Evolutionary conservation across 1,139 yeast species (phyloP), one percentile per base, ranked within the genome.

Genomic region (Hansenula lynferdii): DNA sequence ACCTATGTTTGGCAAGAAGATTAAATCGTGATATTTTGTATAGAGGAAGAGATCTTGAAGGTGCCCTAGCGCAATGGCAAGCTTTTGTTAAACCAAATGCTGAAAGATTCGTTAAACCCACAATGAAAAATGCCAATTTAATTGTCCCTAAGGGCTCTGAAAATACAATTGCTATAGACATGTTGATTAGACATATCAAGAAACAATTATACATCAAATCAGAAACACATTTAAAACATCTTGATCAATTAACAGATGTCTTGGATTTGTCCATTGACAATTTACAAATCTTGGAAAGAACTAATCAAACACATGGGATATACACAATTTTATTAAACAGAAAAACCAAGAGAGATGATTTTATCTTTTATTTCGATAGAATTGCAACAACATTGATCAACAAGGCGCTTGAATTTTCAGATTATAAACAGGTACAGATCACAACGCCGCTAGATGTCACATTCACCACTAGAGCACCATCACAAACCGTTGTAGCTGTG

Each of bases 41-140:
- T 44, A 69, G 98, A 45, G 96, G 95, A 2, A 68, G 98, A 45
- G 96, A 89, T 51, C 65, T 90, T 30, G 69, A 65, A 4, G 95
- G 96, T 1, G 85, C 90, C 23, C 72, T 92, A 49, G 72, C 77
- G 46, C 98, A 92, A 57, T 92, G 97, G 97, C 83, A 85, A 48
- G 64, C 67, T 19, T 90, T 82, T 60, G 98, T 92, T 27, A 92
- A 90, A 57, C 98, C 98, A 14, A 86, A 89, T 58, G 90, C 95
- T 10, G 90, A 82, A 18, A 67, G 78, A 34, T 76, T 72, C 50
- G 82, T 92, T 18, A 74, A 72, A 43, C 94, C 95, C 4, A 86
- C 96, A 0, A 78, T 84, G 80, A 67, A 73, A 39, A 70, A 72
- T 43, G 96, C 98, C 0, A 95, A 92, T 60, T 71, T 90, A 43